Conservation (phyloP, 169 alveolate species). For the Eimeria acervulina region DNA sequence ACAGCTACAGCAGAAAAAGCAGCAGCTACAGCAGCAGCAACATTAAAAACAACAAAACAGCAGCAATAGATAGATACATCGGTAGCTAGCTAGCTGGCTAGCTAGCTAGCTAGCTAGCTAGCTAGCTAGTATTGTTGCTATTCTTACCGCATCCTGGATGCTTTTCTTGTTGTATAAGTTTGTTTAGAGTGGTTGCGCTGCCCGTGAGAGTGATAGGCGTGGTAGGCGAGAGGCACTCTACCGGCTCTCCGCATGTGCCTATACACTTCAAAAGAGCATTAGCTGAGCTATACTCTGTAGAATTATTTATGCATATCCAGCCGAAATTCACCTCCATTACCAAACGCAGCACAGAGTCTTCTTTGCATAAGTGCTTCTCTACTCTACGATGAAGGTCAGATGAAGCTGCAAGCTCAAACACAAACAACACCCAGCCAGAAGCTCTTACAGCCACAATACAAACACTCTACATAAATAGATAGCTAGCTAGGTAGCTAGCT, state of each 20-base stretch:
- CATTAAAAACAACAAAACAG: no score
- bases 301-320: not conserved
- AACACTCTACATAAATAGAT: not conserved
- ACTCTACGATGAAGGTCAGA: not conserved
- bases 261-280: not conserved
- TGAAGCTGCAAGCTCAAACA: not conserved
- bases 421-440: not conserved
- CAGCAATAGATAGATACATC: no score
- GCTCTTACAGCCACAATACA: not conserved
- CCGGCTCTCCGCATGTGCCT: constrained; percentile 4
- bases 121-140: no score
- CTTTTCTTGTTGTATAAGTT: not conserved
- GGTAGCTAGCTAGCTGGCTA: no score
- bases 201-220: constrained; percentile 2
- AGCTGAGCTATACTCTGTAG: not conserved
- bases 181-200: not conserved
- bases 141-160: not conserved
- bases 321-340: not conserved
- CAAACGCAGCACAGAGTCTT: not conserved
- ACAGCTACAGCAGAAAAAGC: no score
- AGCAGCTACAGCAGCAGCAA: no score
- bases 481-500: not conserved
- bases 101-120: no score
- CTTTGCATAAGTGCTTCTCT: not conserved
- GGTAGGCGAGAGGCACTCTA: not conserved